These are phyloP conservation scores for Zymoseptoria pseudotritici DNA, from an alignment of 2,329 filamentous ascomycete genomes.

Conservation along the genomic window DNA sequence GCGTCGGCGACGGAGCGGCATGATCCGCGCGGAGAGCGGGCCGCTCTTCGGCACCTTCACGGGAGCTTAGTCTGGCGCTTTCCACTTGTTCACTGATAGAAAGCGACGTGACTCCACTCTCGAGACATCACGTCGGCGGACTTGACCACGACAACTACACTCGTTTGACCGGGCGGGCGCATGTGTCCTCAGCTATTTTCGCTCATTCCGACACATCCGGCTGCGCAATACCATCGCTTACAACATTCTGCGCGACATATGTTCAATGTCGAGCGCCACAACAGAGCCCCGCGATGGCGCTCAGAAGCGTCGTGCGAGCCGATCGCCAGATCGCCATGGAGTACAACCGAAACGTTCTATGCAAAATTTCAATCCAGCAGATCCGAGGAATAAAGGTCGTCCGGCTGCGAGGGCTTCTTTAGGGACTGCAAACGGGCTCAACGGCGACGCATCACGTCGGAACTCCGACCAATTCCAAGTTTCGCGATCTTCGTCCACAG, in stretches of 20 bases:
- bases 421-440: background rate
- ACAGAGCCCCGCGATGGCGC: too few species aligned
- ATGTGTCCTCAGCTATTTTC: background rate
- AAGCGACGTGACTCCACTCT: background rate
- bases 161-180: background rate
- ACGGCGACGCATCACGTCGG: background rate
- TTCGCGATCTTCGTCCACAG: too few species aligned
- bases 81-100: background rate
- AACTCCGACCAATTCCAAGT: background rate
- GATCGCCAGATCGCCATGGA: background rate
- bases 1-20: background rate
- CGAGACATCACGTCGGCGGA: background rate
- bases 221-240: background rate
- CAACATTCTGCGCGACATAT: background rate
- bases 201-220: background rate
- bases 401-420: background rate
- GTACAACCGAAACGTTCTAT: background rate
- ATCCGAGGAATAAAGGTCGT: background rate
- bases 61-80: background rate
- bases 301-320: background rate
- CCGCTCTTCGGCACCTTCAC: background rate
- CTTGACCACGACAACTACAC: background rate
- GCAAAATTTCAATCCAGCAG: background rate
- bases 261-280: background rate
- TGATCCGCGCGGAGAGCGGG: background rate